Evolutionary conservation across 768 basidiomycete genomes (phyloP), one percentile per base, ranked within the genome.

Genomic region (Cyclocybe aegerita): DNA sequence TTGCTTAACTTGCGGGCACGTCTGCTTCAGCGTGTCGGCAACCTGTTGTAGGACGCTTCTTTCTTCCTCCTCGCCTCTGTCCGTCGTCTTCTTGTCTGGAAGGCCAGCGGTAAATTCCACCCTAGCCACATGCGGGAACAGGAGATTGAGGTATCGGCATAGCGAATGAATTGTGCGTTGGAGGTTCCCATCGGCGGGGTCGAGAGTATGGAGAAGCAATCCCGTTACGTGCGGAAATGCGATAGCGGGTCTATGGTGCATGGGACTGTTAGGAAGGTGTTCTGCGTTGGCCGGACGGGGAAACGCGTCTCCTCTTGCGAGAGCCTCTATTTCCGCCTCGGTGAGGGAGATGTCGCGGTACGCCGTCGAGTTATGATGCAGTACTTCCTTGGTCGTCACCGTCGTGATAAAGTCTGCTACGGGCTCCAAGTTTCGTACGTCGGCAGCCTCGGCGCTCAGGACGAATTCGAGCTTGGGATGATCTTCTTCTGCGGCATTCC

Each of bases 351-450:
- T 23, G 23, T 23, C 23, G 23, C 23, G 23, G 23, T 23, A 42
- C 15, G 52, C 54, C 52, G 49, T 50, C 2, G 58, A 49, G 1
- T 42, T 38, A 9, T 46, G 49, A 9, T 50, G 48, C 14, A 61
- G 52, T 30, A 50, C 47, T 17, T 12, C 9, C 5, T 41, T 16
- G 12, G 48, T 48, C 34, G 47, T 50, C n/a, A 58, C 43, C 7
- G 52, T n/a, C 12, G 56, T 30, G 33, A 58, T 51, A 30, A 52
- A 59, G 8, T 35, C 42, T 4, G 44, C 44, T 10, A 57, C 57
- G 8, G 55, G 43, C 8, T 37, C 53, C 16, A 61, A 56, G 31
- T 58, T 57, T 29, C 59, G 60, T 1, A 48, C 55, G 15, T 61
- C 60, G 9, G 59, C 53, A 9, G 53, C 23, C 32, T 48, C 53